Base-by-base conservation (phyloP, 164 flowering plant species). In the Umbilicus rupestris region DNA sequence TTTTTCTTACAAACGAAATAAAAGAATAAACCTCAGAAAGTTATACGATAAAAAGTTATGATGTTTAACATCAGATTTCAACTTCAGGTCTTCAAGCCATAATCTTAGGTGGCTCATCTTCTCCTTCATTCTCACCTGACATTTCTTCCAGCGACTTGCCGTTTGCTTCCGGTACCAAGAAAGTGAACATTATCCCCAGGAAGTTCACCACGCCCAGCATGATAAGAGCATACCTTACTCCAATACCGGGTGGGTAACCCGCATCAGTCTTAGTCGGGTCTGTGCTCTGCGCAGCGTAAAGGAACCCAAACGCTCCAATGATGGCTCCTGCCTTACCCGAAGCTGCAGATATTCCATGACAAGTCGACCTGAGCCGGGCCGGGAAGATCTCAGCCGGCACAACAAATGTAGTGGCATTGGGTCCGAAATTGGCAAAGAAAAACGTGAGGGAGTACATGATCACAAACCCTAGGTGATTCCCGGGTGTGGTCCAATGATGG, bases 371-470 rank as follows among this genome's bases (percentile, higher is more conserved):
- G 8, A 76, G 55, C 72, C 79, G 45, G 0, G 79, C 76, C 4
- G 79, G 79, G 50, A 76, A 76, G 35, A 76, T 76, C 65, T 76
- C 78, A 0, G 78, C 78, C 6, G 78, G 78, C 39, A 76, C 78
- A 0, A 73, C 70, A 35, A 76, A 76, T 28, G 78, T 76, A 10
- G 78, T 76, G 9, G 78, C 71, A 52, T 76, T 76, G 26, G 76
- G 78, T 0, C 78, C 78, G 44, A 76, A 76, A 41, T 76, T 76
- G 10, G 78, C 73, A 59, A 76, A 76, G 75, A 76, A 76, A 58
- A 76, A 76, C 2, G 78, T 76, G 9, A 76, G 67, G 14, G 74
- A 70, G 65, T 76, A 76, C 72, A 76, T 70, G 41, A 73, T 42
- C 19, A 76, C 74, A 19, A 76, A 76, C 15, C 74, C 73, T 52